These are phyloP conservation scores for Polyporus arcularius DNA, from an alignment of 768 basidiomycete species.

Conservation along the genomic window DNA sequence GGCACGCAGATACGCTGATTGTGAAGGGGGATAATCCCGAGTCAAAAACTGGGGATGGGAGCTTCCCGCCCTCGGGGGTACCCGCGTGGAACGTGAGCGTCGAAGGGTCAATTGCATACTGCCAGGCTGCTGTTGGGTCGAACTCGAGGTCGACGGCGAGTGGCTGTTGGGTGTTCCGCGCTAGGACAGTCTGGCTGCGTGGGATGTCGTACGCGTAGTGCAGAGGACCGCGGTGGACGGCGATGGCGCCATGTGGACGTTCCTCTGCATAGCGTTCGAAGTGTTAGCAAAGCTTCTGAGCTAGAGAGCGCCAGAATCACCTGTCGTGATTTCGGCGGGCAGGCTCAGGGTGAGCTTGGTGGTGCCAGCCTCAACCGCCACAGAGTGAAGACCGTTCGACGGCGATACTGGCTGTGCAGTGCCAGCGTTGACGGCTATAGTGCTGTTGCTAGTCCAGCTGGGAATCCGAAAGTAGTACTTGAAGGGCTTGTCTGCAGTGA, in stretches of 20 bases:
- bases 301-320: conserved; percentile 26
- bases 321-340: conserved; percentile 48
- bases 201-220: conserved; percentile 57
- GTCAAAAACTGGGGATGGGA: conserved; percentile 42
- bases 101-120: conserved; percentile 54
- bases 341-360: conserved; percentile 47
- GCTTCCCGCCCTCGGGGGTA: conserved; percentile 25
- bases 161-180: conserved; percentile 43
- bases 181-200: conserved; percentile 37
- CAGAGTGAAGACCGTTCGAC: conserved; percentile 45
- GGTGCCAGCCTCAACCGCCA: conserved; percentile 41
- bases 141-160: conserved; percentile 54
- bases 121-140: conserved; percentile 49
- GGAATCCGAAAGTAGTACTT: conserved; percentile 52
- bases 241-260: conserved; percentile 52
- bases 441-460: conserved; percentile 49
- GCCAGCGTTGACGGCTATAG: conserved; percentile 40
- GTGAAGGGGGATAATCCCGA: conserved; percentile 48
- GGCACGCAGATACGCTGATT: conserved; percentile 50
- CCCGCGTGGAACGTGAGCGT: conserved; percentile 32
- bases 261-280: conserved; percentile 35
- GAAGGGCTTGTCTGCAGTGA: conserved; percentile 44
- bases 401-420: conserved; percentile 40
- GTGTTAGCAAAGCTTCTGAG: not conserved
- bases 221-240: conserved; percentile 54